phyloP scores from a whole-genome alignment of 176 grass and related monocot species.

The Bolboschoenus planiculmis region DNA sequence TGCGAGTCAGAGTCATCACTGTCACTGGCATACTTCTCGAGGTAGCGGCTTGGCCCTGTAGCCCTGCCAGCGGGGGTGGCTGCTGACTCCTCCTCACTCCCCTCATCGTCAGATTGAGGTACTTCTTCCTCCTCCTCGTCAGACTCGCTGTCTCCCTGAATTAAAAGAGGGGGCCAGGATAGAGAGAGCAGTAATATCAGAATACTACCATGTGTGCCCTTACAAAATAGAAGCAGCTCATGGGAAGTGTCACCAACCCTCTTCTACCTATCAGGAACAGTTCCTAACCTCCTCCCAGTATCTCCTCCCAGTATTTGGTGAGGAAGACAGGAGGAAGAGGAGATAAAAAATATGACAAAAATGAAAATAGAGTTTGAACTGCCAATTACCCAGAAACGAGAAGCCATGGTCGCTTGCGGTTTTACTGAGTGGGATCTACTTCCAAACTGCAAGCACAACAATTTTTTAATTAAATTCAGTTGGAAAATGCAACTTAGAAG shows the following conservation, averaged over 20 bases:
- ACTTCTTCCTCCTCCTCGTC: slow-evolving; percentile 66
- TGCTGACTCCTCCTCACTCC: not conserved
- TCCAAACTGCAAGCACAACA: not conserved
- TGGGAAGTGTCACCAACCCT: not conserved
- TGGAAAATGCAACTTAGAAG: not conserved
- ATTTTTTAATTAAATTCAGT: not conserved
- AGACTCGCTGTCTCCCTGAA: slow-evolving; percentile 67
- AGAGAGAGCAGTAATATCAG: not conserved
- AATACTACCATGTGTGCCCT: not conserved
- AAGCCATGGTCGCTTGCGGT: slow-evolving; percentile 41
- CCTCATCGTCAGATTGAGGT: slow-evolving; percentile 5
- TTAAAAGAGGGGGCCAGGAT: not conserved
- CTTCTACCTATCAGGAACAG: not conserved
- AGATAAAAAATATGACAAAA: not conserved
- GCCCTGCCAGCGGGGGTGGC: not conserved
- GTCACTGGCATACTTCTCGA: slow-evolving; percentile 35
- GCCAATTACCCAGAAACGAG: slow-evolving; percentile 80
- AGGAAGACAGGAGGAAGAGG: not conserved
- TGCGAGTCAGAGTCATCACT: slow-evolving; percentile 68
- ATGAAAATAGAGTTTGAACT: not conserved
- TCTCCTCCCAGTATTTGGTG: not conserved
- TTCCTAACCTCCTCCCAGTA: too few species aligned
- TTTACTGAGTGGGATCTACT: not conserved
- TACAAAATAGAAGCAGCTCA: not conserved
- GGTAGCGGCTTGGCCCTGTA: slow-evolving; percentile 32